These are phyloP conservation scores for Kurtzmaniella cleridarum DNA, from an alignment of 805 yeast species.

Conservation along the genomic window DNA sequence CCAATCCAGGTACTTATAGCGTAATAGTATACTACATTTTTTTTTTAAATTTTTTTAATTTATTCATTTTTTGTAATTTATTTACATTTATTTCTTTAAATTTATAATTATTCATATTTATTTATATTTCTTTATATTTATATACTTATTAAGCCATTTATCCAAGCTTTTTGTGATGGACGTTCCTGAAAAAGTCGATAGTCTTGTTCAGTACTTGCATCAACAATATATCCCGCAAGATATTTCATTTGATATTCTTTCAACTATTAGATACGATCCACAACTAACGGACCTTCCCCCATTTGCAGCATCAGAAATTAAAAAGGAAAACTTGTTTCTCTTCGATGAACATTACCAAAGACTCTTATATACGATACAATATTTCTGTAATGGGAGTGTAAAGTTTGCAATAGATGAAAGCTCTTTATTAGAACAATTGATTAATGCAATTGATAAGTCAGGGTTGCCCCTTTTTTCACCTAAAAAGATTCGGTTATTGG, in stretches of 20 bases:
- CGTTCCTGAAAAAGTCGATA: not conserved
- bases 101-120: no score
- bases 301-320: slow-evolving; percentile 16
- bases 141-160: no score
- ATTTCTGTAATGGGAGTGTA: slow-evolving; percentile 35
- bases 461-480: slow-evolving; percentile 18
- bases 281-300: slow-evolving; percentile 28
- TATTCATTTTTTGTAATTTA: no score
- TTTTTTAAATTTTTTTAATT: no score
- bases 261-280: slow-evolving; percentile 78
- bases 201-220: slow-evolving; percentile 6
- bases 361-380: slow-evolving; percentile 46
- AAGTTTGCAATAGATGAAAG: slow-evolving; percentile 37
- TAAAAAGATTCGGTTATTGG: slow-evolving; percentile 29
- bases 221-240: slow-evolving; percentile 9
- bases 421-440: slow-evolving; percentile 31
- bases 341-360: slow-evolving; percentile 61
- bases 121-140: no score
- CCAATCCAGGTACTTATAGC: no score
- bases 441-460: slow-evolving; percentile 20
- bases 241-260: slow-evolving; percentile 49
- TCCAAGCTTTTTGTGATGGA: no score
- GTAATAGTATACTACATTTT: no score
- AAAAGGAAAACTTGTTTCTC: slow-evolving; percentile 47
- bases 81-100: no score